These are phyloP conservation scores for Talaromyces proteolyticus DNA, from an alignment of 495 filamentous ascomycete genomes.

Conservation along the genomic window DNA sequence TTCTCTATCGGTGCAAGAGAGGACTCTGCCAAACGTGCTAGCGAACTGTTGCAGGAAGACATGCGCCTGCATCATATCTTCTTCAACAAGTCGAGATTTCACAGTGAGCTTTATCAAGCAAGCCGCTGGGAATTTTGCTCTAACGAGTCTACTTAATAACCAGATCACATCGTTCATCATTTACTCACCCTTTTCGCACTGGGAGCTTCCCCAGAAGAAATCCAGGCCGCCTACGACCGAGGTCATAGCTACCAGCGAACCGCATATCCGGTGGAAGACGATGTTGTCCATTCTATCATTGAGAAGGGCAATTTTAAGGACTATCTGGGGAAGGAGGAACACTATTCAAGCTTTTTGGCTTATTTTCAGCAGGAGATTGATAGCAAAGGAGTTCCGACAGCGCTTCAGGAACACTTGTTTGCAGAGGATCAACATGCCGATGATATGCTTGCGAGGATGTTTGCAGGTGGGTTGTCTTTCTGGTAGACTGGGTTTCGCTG, in stretches of 20 bases:
- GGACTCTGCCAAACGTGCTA: conserved; percentile 53
- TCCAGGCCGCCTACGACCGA: conserved; percentile 52
- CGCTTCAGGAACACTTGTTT: conserved; percentile 63
- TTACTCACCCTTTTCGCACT: conserved; percentile 71
- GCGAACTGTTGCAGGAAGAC: conserved; percentile 67
- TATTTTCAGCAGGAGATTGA: conserved; percentile 73
- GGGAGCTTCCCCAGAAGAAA: conserved; percentile 49
- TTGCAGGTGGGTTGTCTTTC: conserved; percentile 34
- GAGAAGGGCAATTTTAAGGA: conserved; percentile 44
- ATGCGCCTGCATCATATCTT: conserved; percentile 72
- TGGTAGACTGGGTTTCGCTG: conserved; percentile 10
- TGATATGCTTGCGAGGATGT: conserved; percentile 53
- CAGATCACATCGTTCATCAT: conserved; percentile 65
- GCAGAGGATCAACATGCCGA: conserved; percentile 52
- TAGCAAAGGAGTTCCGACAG: conserved; percentile 47
- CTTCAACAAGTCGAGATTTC: conserved; percentile 64
- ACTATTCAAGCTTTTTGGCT: conserved; percentile 63
- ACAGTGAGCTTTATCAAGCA: conserved; percentile 41
- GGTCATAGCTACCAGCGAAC: conserved; percentile 60
- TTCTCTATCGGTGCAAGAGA: conserved; percentile 46
- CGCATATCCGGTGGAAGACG: conserved; percentile 25
- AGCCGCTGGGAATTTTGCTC: conserved; percentile 4
- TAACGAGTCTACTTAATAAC: neutral
- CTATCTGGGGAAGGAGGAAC: conserved; percentile 42
- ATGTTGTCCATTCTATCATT: conserved; percentile 43